Conservation (phyloP, 331 rosid species). For the Pyrus hybrid region DNA sequence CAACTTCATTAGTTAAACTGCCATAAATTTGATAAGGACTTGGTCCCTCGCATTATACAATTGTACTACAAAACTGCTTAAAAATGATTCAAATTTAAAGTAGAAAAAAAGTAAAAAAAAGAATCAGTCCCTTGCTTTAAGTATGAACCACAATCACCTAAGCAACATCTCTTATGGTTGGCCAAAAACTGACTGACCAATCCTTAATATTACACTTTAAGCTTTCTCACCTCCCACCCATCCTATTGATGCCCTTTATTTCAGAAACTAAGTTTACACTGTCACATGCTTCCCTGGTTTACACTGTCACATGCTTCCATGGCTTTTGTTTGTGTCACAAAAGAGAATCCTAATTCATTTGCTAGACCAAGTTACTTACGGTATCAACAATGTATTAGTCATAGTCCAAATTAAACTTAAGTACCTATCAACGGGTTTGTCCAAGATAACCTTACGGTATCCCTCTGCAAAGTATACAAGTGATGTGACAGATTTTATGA, state of each 20-base stretch:
- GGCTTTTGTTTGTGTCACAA: not conserved
- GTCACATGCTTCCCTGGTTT: not conserved
- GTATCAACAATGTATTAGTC: not conserved
- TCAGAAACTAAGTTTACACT: not conserved
- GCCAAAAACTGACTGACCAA: not conserved
- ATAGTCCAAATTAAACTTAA: no score
- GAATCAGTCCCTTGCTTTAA: not conserved
- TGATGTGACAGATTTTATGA: not conserved
- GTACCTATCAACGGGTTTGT: no score
- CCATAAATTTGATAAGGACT: not conserved
- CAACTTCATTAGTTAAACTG: not conserved
- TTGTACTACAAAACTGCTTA: not conserved
- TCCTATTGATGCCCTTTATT: not conserved
- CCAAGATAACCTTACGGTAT: not conserved
- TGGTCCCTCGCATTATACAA: not conserved
- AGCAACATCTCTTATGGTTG: not conserved
- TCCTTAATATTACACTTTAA: not conserved
- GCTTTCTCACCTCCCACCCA: not conserved
- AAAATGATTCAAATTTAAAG: not conserved
- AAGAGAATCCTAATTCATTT: not conserved
- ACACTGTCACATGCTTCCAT: not conserved
- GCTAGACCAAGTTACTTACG: not conserved
- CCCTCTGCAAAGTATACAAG: conserved; percentile 3
- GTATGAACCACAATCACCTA: not conserved
- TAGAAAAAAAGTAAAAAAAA: not conserved